Evolutionary conservation across 2,329 filamentous ascomycete genomes (phyloP), one percentile per base, ranked within the genome.

Genomic region (Cordyceps cateniannulata): DNA sequence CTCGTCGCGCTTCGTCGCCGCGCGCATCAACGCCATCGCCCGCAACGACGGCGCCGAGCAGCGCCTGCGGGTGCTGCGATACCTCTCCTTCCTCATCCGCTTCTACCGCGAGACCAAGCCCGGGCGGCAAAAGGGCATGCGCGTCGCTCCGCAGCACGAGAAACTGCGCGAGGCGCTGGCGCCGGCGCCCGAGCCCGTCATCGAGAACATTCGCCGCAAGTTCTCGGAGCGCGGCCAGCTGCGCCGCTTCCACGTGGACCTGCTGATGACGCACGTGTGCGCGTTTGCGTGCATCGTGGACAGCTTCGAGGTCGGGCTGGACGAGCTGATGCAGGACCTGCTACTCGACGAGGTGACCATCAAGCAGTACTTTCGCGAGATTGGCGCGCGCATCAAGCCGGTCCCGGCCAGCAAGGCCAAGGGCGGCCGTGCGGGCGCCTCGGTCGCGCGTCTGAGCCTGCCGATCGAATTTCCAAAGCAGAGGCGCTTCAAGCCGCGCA

Each of bases 401-500:
- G 79, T 83, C 62, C 7, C 38, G 38, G 80, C 86, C 65, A 83
- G 81, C 35, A 86, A 85, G 65, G 83, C 84, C 60, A 84, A 84
- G 60, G 85, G 85, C 63, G 81, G 32, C 32, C 32, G 75, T 62
- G 73, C 73, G 61, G n/a, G n/a, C n/a, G 67, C 73, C 32, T 75
- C 81, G 62, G 76, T 93, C 54, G 92, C 89, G 14, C 85, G 85
- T 66, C 76, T 98, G 68, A 84, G 82, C 67, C 73, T 97, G 64
- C 95, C 95, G 3, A 77, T 97, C 51, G 82, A 87, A 62, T 97
- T 97, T 71, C 95, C 93, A 1, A 92, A 88, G 76, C 73, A 75
- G 66, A 70, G 72, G 56, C 68, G 71, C 25, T 71, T 69, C 51
- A 66, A 62, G 32, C 66, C 65, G 16, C 52, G 52, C 38, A 67